Conservation (phyloP, 257 asterid species). For the Hygrophila difformis region DNA sequence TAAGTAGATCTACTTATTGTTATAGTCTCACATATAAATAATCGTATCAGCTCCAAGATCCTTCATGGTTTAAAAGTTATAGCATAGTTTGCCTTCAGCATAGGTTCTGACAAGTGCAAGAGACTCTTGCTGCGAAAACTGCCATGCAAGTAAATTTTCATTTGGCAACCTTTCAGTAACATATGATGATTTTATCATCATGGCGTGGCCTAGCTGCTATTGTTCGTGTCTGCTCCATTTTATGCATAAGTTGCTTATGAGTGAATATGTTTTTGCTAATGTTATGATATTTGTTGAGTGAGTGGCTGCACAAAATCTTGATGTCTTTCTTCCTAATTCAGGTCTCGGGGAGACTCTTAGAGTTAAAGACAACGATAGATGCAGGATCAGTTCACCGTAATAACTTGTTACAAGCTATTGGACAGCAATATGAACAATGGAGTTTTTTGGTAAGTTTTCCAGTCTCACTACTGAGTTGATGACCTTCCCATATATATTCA, state of each 20-base stretch:
- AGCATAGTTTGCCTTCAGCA: background rate
- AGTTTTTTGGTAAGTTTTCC: slow-evolving; percentile 42
- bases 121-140: background rate
- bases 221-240: background rate
- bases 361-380: slow-evolving; percentile 62
- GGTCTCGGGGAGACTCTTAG: slow-evolving; percentile 56
- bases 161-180: background rate
- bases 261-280: background rate
- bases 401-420: slow-evolving; percentile 50
- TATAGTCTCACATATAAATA: too few species aligned
- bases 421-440: slow-evolving; percentile 52
- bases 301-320: background rate
- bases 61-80: too few species aligned
- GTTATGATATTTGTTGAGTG: background rate
- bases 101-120: background rate
- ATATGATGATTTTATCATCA: background rate
- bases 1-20: too few species aligned
- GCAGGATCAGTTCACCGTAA: slow-evolving; percentile 55
- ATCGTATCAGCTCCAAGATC: too few species aligned
- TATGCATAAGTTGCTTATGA: background rate
- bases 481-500: too few species aligned
- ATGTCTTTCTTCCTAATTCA: slow-evolving; percentile 18
- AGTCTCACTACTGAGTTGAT: background rate
- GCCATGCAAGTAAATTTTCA: background rate
- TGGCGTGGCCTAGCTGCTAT: background rate